Conservation (phyloP, 163 green algal genomes). For the Scenedesmus sp. region DNA sequence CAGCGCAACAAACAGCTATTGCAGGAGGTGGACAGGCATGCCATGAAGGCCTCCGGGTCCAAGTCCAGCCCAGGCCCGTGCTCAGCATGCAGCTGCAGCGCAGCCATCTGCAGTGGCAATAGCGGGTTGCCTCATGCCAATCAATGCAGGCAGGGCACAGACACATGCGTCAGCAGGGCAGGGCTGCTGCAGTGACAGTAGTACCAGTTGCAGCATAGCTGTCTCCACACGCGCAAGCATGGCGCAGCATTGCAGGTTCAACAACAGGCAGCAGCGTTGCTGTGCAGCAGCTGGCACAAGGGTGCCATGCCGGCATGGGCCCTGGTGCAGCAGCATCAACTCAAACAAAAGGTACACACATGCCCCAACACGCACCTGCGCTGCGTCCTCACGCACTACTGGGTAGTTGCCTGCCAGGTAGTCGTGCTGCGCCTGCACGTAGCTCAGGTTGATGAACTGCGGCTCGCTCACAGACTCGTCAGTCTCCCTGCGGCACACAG, state of each 20-base stretch:
- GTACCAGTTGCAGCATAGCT: too few species aligned
- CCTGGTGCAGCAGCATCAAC: too few species aligned
- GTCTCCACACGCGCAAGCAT: too few species aligned
- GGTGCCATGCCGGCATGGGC: background rate
- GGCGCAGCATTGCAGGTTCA: too few species aligned
- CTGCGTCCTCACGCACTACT: slow-evolving; percentile 94
- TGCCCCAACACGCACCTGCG: slow-evolving; percentile 41
- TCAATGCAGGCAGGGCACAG: background rate
- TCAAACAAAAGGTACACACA: background rate
- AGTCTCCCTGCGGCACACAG: slow-evolving; percentile 77
- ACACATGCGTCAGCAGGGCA: background rate
- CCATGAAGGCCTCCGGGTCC: background rate
- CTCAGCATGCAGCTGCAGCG: background rate
- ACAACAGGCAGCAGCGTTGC: too few species aligned
- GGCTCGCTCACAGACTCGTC: slow-evolving; percentile 96
- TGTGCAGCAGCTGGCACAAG: background rate
- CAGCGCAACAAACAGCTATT: slow-evolving; percentile 54
- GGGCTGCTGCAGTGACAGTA: background rate
- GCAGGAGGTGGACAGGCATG: background rate
- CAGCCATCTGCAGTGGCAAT: background rate
- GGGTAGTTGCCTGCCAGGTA: slow-evolving; percentile 97
- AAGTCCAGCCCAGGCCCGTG: background rate
- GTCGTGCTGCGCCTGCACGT: slow-evolving; percentile 96
- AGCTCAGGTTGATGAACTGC: slow-evolving; percentile 96
- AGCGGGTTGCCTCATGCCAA: too few species aligned